These are phyloP conservation scores for Scheffersomyces stipitis DNA, from an alignment of 805 yeast genomes.

Conservation along the genomic window DNA sequence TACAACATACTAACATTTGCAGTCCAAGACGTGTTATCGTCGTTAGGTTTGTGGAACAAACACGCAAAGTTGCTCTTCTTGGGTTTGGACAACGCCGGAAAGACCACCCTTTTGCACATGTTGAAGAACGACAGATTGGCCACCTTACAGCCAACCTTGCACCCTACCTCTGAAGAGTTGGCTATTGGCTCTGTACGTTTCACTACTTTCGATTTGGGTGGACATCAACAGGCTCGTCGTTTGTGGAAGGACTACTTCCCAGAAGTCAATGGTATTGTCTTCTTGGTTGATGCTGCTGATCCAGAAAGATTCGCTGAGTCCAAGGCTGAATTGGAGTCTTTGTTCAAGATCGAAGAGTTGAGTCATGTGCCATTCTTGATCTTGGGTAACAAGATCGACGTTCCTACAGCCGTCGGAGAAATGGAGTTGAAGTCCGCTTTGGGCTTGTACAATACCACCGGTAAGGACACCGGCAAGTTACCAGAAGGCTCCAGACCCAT, in stretches of 20 bases:
- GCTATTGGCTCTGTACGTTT: conserved; percentile 95
- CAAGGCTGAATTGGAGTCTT: conserved; percentile 89
- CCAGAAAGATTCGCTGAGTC: conserved; percentile 94
- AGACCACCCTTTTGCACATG: conserved; percentile 47
- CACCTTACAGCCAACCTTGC: conserved; percentile 95
- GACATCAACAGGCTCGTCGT: conserved; percentile 98
- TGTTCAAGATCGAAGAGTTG: conserved; percentile 90
- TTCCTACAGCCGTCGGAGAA: conserved; percentile 91
- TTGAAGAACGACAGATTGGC: conserved; percentile 92
- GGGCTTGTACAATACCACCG: conserved; percentile 86
- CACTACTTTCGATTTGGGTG: conserved; percentile 98
- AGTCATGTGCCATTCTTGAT: conserved; percentile 86
- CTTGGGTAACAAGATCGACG: conserved; percentile 95
- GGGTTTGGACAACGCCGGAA: conserved; percentile 50
- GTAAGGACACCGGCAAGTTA: conserved; percentile 67
- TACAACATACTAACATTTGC: conserved; percentile 16
- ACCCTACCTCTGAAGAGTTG: conserved; percentile 97
- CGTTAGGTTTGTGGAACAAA: conserved; percentile 49
- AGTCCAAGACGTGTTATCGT: conserved; percentile 47
- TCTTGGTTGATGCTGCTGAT: conserved; percentile 95
- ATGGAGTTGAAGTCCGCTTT: conserved; percentile 88
- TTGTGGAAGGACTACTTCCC: conserved; percentile 99
- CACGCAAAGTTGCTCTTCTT: conserved; percentile 48
- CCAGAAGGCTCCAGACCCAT: conserved; percentile 82
- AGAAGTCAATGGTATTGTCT: conserved; percentile 96